Evolutionary conservation across 2,329 filamentous ascomycete species (phyloP), one percentile per base, ranked within the genome.

Genomic region (Phyllosticta citriasiana): DNA sequence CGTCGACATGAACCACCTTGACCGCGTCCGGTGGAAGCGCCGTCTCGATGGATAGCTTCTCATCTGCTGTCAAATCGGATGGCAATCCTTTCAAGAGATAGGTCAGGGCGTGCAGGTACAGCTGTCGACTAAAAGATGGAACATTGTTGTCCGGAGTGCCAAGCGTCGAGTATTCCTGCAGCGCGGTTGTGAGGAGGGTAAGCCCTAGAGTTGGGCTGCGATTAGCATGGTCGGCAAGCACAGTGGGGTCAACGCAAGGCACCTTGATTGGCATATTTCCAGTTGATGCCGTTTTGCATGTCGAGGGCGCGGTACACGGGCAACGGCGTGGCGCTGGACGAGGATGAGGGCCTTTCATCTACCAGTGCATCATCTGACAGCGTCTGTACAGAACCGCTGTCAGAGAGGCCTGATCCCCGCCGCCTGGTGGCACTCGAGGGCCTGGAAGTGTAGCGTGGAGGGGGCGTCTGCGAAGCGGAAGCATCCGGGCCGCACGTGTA

Each of bases 71-170:
- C 30, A 88, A 78, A 57, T 86, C 76, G 1, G 72, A 63, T 0
- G 86, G 86, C 0, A 88, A 77, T 7, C 82, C 85, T 63, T 80
- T 80, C n/a, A 88, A 77, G 25, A 88, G 76, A 69, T 87, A 87
- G 2, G 81, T 80, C 3, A 87, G 72, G 62, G 83, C 81, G 66
- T 88, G 83, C 56, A 88, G 73, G 70, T 87, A 88, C 9, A 86
- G 78, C 64, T 84, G 82, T 26, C 86, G 79, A 57, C 82, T 81
- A 65, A 84, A 79, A n/a, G 71, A 67, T 2, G 73, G 62, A 55
- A 78, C 74, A 25, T 70, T 70, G 35, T 73, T 72, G 52, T 68
- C 24, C 55, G 30, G 65, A 3, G 64, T 60, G 40, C 69, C 67
- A 5, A 71, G 65, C 4, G 66, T 64, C 24, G 74, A 73, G 8